These are phyloP conservation scores for Vigna angularis DNA, from an alignment of 306 rosid species.

Conservation along the genomic window DNA sequence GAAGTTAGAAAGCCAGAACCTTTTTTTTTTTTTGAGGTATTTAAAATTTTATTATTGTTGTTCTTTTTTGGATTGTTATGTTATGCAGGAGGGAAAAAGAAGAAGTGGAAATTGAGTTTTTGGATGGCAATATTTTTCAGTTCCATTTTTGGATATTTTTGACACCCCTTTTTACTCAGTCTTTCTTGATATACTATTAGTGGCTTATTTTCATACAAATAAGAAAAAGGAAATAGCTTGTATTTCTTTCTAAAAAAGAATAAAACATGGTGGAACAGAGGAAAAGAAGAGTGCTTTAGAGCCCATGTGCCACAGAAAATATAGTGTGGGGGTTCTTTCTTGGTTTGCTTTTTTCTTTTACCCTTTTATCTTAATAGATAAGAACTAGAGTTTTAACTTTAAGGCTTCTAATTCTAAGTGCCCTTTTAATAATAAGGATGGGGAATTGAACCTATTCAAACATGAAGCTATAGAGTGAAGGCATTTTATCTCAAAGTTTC, in stretches of 20 bases:
- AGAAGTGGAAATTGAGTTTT: neutral
- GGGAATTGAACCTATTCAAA: neutral
- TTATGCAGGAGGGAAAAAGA: neutral
- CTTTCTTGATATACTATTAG: neutral
- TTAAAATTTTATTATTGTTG: neutral
- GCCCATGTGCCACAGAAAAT: neutral
- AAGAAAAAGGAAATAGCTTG: conserved; percentile 8
- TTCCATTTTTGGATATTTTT: conserved; percentile 7
- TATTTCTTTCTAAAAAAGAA: neutral
- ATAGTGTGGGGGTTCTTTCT: neutral
- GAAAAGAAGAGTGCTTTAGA: neutral
- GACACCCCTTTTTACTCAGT: neutral
- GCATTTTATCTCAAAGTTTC: conserved; percentile 29
- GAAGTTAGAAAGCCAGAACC: too few relatives aligned
- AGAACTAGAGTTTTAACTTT: conserved; percentile 1
- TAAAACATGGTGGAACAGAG: conserved; percentile 8
- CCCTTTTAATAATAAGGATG: neutral
- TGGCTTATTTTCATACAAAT: neutral
- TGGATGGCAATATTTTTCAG: neutral
- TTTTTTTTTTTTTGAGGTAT: neutral
- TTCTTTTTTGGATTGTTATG: neutral
- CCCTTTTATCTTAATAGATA: conserved; percentile 16
- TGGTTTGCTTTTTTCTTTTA: neutral
- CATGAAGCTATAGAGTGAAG: conserved; percentile 25
- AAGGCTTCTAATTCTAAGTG: conserved; percentile 12